Evolutionary conservation across 495 filamentous ascomycete genomes (phyloP).

Genomic region (Penicillium cosmopolitanum): DNA sequence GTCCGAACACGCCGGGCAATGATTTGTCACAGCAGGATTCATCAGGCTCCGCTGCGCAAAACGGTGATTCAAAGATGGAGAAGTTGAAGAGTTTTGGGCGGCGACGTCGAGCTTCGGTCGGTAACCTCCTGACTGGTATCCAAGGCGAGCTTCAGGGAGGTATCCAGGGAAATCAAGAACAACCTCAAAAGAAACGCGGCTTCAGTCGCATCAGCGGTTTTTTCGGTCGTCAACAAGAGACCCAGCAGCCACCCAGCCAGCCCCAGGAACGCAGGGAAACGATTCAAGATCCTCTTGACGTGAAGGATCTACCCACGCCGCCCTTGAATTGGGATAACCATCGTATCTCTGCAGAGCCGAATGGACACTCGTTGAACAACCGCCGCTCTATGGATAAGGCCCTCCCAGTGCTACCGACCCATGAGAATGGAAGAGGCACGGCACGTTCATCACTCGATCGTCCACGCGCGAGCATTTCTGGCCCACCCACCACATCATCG

Average conservation of each 20-base stretch:
- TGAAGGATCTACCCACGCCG: conserved; percentile 10
- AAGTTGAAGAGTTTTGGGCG: conserved; percentile 38
- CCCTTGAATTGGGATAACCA: background rate
- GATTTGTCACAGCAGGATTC: conserved; percentile 22
- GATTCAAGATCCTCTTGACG: background rate
- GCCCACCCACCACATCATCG: conserved; percentile 12
- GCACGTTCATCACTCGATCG: conserved; percentile 6
- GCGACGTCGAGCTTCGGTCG: conserved; percentile 36
- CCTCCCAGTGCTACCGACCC: conserved; percentile 10
- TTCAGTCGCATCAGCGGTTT: conserved; percentile 27
- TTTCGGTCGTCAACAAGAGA: conserved; percentile 24
- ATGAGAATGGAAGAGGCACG: background rate
- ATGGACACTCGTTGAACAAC: background rate
- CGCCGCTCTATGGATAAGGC: conserved; percentile 8
- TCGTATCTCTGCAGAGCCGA: background rate
- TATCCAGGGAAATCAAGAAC: conserved; percentile 24
- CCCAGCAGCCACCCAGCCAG: conserved; percentile 9
- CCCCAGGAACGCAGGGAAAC: background rate
- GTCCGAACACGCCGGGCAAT: conserved; percentile 29
- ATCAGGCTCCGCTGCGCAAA: conserved; percentile 11
- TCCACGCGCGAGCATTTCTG: conserved; percentile 19
- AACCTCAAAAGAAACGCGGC: conserved; percentile 21
- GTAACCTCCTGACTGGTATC: conserved; percentile 27
- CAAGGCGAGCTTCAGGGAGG: conserved; percentile 21
- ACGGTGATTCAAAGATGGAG: conserved; percentile 29